phyloP scores from a whole-genome alignment of 1,139 yeast genomes.

The Yamadazyma trypodendri region DNA sequence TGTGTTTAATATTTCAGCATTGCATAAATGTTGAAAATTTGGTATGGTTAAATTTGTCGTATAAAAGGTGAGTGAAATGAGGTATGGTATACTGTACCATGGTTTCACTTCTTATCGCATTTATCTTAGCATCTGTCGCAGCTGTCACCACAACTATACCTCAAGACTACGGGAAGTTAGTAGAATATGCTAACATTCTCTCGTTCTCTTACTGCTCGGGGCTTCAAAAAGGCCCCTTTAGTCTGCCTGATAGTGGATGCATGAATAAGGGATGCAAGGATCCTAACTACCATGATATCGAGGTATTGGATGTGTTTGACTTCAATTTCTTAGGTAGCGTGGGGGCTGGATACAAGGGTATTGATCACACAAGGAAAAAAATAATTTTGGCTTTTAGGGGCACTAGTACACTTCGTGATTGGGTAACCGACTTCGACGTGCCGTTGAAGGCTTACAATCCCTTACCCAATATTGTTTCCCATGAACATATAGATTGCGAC shows the following conservation, averaged over 20 bases:
- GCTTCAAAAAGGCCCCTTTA: slow-evolving; percentile 24
- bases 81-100: too few relatives aligned
- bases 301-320: slow-evolving; percentile 34
- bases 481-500: slow-evolving; percentile 26
- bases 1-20: slow-evolving; percentile 23
- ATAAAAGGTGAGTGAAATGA: too few relatives aligned
- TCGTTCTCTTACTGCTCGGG: slow-evolving; percentile 42
- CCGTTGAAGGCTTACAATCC: slow-evolving; percentile 42
- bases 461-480: slow-evolving; percentile 18
- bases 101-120: not conserved
- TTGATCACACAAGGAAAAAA: slow-evolving; percentile 34
- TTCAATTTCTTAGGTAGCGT: slow-evolving; percentile 43
- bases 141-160: slow-evolving; percentile 1
- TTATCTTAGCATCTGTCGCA: not conserved
- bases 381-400: slow-evolving; percentile 55
- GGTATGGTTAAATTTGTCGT: too few relatives aligned
- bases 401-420: slow-evolving; percentile 54
- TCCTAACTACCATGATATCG: slow-evolving; percentile 21
- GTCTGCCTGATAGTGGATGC: slow-evolving; percentile 22
- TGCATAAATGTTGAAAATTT: not conserved
- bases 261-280: slow-evolving; percentile 21
- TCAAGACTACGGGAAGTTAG: slow-evolving; percentile 7
- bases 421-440: slow-evolving; percentile 54
- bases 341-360: slow-evolving; percentile 53
- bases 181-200: slow-evolving; percentile 33